Conservation (phyloP, 2,329 filamentous ascomycete species). For the Cytospora piceae region DNA sequence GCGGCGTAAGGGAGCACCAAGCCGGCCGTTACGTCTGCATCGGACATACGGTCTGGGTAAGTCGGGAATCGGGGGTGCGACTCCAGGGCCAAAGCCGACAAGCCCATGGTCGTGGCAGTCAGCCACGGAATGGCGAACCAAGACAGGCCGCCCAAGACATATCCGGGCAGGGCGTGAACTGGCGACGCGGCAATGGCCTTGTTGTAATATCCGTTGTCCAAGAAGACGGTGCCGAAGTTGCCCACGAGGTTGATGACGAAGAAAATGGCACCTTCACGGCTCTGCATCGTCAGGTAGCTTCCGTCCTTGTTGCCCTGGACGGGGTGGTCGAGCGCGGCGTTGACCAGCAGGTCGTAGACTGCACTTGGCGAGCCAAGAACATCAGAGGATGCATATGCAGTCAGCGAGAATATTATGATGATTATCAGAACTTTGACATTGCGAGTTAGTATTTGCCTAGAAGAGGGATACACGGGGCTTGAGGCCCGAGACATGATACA, state of each 20-base stretch:
- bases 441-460: too few species aligned
- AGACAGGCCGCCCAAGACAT: constrained; percentile 81
- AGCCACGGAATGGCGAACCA: constrained; percentile 97
- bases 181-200: constrained; percentile 89
- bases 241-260: constrained; percentile 87
- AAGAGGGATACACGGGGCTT: too few species aligned
- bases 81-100: constrained; percentile 80
- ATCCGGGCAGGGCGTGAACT: constrained; percentile 83
- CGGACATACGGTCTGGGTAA: constrained; percentile 71
- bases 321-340: constrained; percentile 70
- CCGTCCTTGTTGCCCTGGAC: constrained; percentile 80
- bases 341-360: constrained; percentile 77
- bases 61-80: constrained; percentile 72
- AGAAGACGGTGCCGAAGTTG: constrained; percentile 83
- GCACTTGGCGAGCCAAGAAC: constrained; percentile 73
- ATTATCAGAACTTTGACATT: constrained; percentile 65
- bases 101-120: constrained; percentile 84
- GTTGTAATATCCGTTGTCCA: constrained; percentile 83
- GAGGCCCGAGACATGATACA: too few species aligned
- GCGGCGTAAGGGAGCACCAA: constrained; percentile 85
- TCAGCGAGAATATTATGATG: constrained; percentile 83
- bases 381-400: constrained; percentile 74
- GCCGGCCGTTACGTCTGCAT: constrained; percentile 77
- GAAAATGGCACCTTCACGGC: constrained; percentile 80
- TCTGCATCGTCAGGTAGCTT: constrained; percentile 86